These are phyloP conservation scores for Skeletonema grethae DNA, from an alignment of 108 stramenopile species.

Conservation along the genomic window DNA sequence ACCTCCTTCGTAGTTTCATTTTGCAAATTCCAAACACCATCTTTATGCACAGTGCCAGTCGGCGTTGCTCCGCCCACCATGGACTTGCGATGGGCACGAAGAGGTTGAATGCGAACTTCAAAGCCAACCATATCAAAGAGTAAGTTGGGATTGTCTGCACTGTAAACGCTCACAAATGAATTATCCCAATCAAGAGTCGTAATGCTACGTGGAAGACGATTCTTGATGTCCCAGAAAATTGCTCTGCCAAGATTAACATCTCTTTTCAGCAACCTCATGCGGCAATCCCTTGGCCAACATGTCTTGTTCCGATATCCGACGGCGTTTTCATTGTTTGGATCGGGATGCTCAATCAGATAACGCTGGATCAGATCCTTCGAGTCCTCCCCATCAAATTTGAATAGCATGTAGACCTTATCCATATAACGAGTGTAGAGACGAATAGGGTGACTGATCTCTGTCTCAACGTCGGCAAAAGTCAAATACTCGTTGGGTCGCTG, in stretches of 20 bases:
- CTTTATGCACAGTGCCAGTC: conserved; percentile 78
- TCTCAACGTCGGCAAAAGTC: conserved; percentile 93
- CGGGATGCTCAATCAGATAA: conserved; percentile 98
- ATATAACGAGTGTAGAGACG: conserved; percentile 98
- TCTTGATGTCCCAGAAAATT: conserved; percentile 99
- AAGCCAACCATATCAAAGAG: conserved; percentile 99
- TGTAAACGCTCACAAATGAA: conserved; percentile 98
- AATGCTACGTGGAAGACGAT: conserved; percentile 94
- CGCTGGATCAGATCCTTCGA: conserved; percentile 97
- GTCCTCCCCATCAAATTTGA: conserved; percentile 95
- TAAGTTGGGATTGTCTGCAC: conserved; percentile 98
- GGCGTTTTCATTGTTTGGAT: conserved; percentile 99
- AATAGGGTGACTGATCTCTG: conserved; percentile 95
- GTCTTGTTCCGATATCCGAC: conserved; percentile 99
- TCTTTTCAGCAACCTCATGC: conserved; percentile 98
- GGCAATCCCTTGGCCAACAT: conserved; percentile 99
- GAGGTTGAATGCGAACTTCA: conserved; percentile 96
- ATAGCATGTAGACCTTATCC: conserved; percentile 96
- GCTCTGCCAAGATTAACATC: conserved; percentile 99
- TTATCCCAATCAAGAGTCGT: conserved; percentile 99
- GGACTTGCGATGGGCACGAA: conserved; percentile 76
- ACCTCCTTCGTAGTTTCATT: conserved; percentile 99
- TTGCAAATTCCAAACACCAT: conserved; percentile 99
- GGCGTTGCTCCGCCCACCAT: conserved; percentile 47
- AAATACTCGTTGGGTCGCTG: conserved; percentile 97